Conservation (phyloP, 2,329 filamentous ascomycete species). For the Podosphaera leucotricha region DNA sequence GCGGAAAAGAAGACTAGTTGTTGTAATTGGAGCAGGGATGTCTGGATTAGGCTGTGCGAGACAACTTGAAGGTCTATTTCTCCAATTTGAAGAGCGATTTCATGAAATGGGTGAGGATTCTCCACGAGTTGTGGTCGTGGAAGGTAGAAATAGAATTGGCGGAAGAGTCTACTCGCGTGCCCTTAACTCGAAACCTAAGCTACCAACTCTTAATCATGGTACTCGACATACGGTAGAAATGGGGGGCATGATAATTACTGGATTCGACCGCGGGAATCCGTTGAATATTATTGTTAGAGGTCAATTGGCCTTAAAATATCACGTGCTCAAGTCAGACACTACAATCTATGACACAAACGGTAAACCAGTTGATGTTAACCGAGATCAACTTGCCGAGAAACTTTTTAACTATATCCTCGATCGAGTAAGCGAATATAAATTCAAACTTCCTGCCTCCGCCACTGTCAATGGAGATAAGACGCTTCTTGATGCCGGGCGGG, state of each 20-base stretch:
- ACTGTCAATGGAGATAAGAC: slow-evolving; percentile 64
- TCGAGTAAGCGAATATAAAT: slow-evolving; percentile 72
- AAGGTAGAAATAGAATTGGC: slow-evolving; percentile 69
- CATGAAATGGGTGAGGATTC: slow-evolving; percentile 38
- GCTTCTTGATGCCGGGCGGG: slow-evolving; percentile 60
- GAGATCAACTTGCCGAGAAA: slow-evolving; percentile 68
- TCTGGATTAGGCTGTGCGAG: slow-evolving; percentile 78
- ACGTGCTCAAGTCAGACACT: slow-evolving; percentile 54
- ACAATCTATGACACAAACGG: slow-evolving; percentile 77
- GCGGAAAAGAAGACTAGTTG: slow-evolving; percentile 44
- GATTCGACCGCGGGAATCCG: slow-evolving; percentile 87
- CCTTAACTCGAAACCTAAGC: slow-evolving; percentile 34
- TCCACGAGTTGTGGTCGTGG: slow-evolving; percentile 57
- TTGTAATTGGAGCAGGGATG: slow-evolving; percentile 83
- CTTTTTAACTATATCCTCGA: slow-evolving; percentile 91
- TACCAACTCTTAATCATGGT: slow-evolving; percentile 27
- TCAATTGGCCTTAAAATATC: slow-evolving; percentile 70
- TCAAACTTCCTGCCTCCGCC: slow-evolving; percentile 44
- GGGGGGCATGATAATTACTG: slow-evolving; percentile 95
- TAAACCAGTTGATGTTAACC: slow-evolving; percentile 48
- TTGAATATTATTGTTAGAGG: slow-evolving; percentile 76
- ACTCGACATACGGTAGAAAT: slow-evolving; percentile 70
- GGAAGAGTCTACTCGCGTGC: slow-evolving; percentile 76
- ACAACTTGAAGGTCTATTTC: slow-evolving; percentile 68
- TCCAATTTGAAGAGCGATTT: slow-evolving; percentile 51